Conservation (phyloP, 2,329 filamentous ascomycete species). For the Arthroderma sp. region DNA sequence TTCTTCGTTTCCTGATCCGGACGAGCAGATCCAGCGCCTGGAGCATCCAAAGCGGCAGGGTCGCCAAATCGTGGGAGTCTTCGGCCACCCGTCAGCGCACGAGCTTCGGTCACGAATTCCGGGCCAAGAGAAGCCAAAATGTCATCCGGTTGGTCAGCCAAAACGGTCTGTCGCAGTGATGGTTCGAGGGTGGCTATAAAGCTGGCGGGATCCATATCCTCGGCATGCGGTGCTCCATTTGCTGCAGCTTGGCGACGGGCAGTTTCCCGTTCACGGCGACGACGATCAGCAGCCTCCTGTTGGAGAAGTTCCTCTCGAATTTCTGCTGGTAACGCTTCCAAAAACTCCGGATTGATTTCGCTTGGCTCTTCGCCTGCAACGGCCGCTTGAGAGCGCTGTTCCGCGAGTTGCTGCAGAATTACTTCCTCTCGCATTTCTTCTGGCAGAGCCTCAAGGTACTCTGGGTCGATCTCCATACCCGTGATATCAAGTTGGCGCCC, state of each 20-base stretch:
- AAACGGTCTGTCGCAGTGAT: slow-evolving; percentile 67
- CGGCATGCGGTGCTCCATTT: slow-evolving; percentile 43
- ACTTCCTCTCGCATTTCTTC: slow-evolving; percentile 95
- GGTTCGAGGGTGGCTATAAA: slow-evolving; percentile 86
- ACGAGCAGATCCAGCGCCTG: slow-evolving; percentile 16
- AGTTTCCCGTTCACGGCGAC: slow-evolving; percentile 75
- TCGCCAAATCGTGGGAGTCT: slow-evolving; percentile 44
- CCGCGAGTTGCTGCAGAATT: slow-evolving; percentile 76
- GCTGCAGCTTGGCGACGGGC: slow-evolving; percentile 54
- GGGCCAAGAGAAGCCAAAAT: slow-evolving; percentile 72
- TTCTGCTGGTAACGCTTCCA: slow-evolving; percentile 82
- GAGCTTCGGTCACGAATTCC: slow-evolving; percentile 75
- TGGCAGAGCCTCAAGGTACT: slow-evolving; percentile 92
- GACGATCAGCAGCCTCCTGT: slow-evolving; percentile 78
- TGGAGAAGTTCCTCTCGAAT: slow-evolving; percentile 83
- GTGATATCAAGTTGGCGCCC: slow-evolving; percentile 88
- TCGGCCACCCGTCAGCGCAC: slow-evolving; percentile 49
- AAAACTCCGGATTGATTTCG: slow-evolving; percentile 75
- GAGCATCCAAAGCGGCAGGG: slow-evolving; percentile 26
- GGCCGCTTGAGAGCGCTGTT: slow-evolving; percentile 65
- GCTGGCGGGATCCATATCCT: slow-evolving; percentile 85
- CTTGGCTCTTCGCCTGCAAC: slow-evolving; percentile 53
- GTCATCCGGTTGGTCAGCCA: slow-evolving; percentile 85
- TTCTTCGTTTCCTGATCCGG: slow-evolving; percentile 46
- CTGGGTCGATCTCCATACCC: slow-evolving; percentile 81